Conservation (phyloP, 1,139 yeast genomes). For the Hyphopichia pseudoburtonii region DNA sequence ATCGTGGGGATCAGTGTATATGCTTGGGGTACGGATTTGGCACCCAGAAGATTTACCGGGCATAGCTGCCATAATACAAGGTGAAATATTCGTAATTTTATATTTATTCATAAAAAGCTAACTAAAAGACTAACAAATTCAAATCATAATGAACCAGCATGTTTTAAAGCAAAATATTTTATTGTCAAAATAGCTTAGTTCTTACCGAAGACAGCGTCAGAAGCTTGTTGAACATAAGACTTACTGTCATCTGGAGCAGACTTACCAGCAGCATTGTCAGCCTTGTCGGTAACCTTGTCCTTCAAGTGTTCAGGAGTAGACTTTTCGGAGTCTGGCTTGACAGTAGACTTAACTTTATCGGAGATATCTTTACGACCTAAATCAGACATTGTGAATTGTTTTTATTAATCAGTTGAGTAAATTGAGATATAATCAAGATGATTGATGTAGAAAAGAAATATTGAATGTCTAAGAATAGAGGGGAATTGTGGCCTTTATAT, state of each 20-base stretch:
- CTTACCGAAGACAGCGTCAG: slow-evolving; percentile 39
- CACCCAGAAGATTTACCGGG: too few species aligned
- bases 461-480: too few species aligned
- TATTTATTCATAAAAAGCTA: too few species aligned
- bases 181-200: slow-evolving; percentile 6
- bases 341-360: slow-evolving; percentile 37
- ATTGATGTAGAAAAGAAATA: neutral
- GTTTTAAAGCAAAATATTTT: too few species aligned
- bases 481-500: too few species aligned
- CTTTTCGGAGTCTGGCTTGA: slow-evolving; percentile 46
- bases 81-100: too few species aligned
- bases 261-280: slow-evolving; percentile 39
- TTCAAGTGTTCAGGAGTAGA: slow-evolving; percentile 35
- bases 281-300: slow-evolving; percentile 35
- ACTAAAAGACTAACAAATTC: too few species aligned
- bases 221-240: slow-evolving; percentile 42
- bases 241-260: slow-evolving; percentile 33
- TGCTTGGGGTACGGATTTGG: too few species aligned
- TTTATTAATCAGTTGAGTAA: neutral
- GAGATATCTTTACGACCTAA: slow-evolving; percentile 45
- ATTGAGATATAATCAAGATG: too few species aligned
- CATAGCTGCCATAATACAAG: too few species aligned
- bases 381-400: slow-evolving; percentile 35
- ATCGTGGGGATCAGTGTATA: too few species aligned
- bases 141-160: too few species aligned